Evolutionary conservation across 257 asterid species (phyloP).

Genomic region (Leonotis leonurus): DNA sequence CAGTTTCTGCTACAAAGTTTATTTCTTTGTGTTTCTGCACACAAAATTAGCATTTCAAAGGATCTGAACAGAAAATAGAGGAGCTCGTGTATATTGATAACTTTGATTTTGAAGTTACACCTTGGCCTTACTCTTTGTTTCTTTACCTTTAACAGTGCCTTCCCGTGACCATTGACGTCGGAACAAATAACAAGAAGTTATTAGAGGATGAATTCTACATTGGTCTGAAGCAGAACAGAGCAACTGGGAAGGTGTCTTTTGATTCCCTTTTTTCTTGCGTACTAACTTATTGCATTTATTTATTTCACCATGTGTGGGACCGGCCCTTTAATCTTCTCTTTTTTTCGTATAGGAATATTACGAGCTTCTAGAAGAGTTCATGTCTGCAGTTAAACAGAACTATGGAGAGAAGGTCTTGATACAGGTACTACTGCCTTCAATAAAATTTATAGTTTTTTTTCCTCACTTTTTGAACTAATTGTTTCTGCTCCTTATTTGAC

Average conservation of each 20-base stretch:
- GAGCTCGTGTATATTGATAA: too few relatives aligned
- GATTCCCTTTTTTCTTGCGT: neutral
- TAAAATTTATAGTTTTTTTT: neutral
- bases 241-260: slow-evolving; percentile 61
- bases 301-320: slow-evolving; percentile 4
- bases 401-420: slow-evolving; percentile 84
- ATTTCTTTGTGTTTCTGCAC: neutral
- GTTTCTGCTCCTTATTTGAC: neutral
- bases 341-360: slow-evolving; percentile 53
- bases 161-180: slow-evolving; percentile 91
- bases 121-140: neutral
- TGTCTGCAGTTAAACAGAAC: slow-evolving; percentile 82
- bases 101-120: neutral
- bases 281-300: neutral
- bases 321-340: slow-evolving; percentile 2
- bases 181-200: slow-evolving; percentile 71
- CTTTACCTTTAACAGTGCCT: slow-evolving; percentile 47
- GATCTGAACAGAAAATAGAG: too few relatives aligned
- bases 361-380: slow-evolving; percentile 84
- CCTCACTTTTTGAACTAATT: neutral
- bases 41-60: too few relatives aligned
- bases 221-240: slow-evolving; percentile 78
- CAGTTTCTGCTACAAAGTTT: too few relatives aligned
- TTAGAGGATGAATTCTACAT: slow-evolving; percentile 85
- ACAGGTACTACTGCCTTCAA: slow-evolving; percentile 45